Conservation (phyloP, 495 filamentous ascomycete species). For the Glarea lozoyensis region DNA sequence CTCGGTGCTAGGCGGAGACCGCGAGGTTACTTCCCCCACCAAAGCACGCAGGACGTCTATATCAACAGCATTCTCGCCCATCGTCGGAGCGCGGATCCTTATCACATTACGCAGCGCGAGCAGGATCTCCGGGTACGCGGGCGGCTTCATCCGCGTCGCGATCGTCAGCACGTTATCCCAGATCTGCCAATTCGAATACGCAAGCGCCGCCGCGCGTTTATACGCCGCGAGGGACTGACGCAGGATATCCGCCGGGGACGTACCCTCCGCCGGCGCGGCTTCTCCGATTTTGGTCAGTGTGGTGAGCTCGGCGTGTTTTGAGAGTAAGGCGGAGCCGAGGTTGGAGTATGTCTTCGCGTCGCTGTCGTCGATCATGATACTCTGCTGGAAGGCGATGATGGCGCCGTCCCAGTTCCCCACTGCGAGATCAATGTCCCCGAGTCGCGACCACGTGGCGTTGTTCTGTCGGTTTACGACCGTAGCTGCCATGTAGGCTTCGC, state of each 20-base stretch:
- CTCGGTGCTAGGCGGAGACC: conserved; percentile 11
- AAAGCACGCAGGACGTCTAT: conserved; percentile 59
- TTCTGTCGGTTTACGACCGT: conserved; percentile 74
- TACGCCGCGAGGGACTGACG: conserved; percentile 72
- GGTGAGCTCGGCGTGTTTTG: conserved; percentile 27
- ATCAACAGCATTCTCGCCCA: conserved; percentile 74
- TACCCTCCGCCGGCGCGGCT: conserved; percentile 19
- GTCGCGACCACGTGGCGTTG: conserved; percentile 73
- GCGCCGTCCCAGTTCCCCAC: conserved; percentile 71
- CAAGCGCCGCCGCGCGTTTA: conserved; percentile 71
- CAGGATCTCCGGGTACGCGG: conserved; percentile 64
- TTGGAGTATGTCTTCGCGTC: conserved; percentile 95
- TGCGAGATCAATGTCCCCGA: conserved; percentile 80
- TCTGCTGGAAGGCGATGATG: conserved; percentile 71
- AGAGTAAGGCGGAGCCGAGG: conserved; percentile 71
- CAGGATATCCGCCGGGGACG: conserved; percentile 51
- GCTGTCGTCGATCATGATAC: conserved; percentile 72
- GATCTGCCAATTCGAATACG: conserved; percentile 77
- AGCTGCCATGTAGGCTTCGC: conserved; percentile 67
- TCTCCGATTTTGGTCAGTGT: conserved; percentile 28
- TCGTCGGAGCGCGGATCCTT: conserved; percentile 55
- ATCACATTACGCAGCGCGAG: conserved; percentile 64
- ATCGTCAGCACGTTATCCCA: conserved; percentile 94
- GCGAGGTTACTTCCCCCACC: conserved; percentile 55
- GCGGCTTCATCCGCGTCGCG: conserved; percentile 64